Percentiles rank a stretch among this genome's conserved stretches.
Conservation (phyloP, 1,139 yeast species). For the Candida labiduridarum region DNA sequence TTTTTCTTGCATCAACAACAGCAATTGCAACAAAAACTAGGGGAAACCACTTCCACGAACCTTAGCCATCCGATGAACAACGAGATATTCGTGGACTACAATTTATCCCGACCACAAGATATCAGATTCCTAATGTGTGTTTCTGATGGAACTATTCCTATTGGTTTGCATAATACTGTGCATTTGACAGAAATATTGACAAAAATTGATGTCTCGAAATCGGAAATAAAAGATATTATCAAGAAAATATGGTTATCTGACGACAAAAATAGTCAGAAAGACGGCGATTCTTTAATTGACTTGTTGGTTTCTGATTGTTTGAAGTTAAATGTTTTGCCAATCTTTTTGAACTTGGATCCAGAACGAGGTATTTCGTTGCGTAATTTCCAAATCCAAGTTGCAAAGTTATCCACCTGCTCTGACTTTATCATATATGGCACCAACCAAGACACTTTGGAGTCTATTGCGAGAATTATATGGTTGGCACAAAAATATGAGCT, state of each 20-base stretch:
- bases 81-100: conserved; percentile 14
- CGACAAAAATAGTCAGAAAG: conserved; percentile 4
- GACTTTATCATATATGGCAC: conserved; percentile 68
- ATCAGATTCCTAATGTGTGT: conserved; percentile 55
- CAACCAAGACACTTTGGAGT: conserved; percentile 33
- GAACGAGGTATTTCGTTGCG: conserved; percentile 68
- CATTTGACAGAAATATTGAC: conserved; percentile 60
- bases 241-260: conserved; percentile 19
- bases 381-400: conserved; percentile 76
- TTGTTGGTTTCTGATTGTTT: conserved; percentile 46
- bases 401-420: conserved; percentile 66
- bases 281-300: conserved; percentile 15
- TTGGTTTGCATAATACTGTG: conserved; percentile 62
- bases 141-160: conserved; percentile 23
- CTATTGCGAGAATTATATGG: conserved; percentile 53
- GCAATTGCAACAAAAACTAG: conserved; percentile 12
- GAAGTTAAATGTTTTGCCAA: conserved; percentile 48
- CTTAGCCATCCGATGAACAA: background rate
- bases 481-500: conserved; percentile 53
- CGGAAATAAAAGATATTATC: conserved; percentile 32
- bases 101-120: conserved; percentile 20
- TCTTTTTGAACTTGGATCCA: conserved; percentile 62
- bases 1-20: conserved; percentile 39
- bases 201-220: conserved; percentile 42
- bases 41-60: conserved; percentile 2